Conservation (phyloP, 257 asterid species). For the Solanum piurae region DNA sequence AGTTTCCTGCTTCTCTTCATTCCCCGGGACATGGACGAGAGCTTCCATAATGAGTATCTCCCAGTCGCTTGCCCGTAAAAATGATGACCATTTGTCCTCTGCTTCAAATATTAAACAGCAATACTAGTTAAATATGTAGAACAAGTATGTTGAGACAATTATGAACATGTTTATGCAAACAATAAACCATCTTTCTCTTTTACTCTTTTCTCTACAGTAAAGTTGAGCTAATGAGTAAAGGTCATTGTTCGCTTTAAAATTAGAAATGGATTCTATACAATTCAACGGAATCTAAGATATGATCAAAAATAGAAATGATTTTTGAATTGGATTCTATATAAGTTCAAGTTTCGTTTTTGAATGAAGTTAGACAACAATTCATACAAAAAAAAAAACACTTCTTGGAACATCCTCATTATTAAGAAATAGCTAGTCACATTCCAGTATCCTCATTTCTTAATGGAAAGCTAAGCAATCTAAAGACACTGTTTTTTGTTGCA, state of each 20-base stretch:
- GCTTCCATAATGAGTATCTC: constrained; percentile 93
- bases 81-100: constrained; percentile 53
- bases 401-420: neutral
- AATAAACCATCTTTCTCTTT: neutral
- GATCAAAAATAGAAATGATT: neutral
- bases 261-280: neutral
- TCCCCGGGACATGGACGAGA: constrained; percentile 64
- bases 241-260: neutral
- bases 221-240: neutral
- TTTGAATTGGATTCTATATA: neutral
- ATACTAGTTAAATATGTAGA: neutral
- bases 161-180: neutral
- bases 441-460: neutral
- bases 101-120: constrained; percentile 7
- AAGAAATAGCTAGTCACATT: neutral
- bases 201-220: neutral
- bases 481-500: too few species aligned
- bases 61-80: constrained; percentile 63
- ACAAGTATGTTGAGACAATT: neutral
- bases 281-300: neutral
- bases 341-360: neutral
- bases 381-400: neutral
- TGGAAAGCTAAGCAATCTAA: neutral
- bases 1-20: constrained; percentile 61
- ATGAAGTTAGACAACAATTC: neutral